Percentiles rank a stretch among this genome's conserved stretches.
Conservation (phyloP, 2,329 filamentous ascomycete genomes). For the Fusarium lateritium region DNA sequence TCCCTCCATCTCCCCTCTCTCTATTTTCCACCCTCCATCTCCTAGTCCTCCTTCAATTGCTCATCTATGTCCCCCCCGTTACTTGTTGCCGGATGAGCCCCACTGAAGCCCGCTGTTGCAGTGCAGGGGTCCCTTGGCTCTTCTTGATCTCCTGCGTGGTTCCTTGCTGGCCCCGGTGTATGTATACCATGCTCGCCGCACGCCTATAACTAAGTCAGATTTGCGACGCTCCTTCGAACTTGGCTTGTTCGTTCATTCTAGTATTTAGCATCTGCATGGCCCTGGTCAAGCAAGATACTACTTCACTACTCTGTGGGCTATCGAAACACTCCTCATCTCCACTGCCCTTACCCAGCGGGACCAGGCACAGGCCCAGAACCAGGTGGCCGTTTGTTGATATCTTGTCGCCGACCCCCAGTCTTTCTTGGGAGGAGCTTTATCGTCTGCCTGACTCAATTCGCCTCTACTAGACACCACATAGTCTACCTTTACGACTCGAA, state of each 20-base stretch:
- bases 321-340: constrained; percentile 30
- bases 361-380: constrained; percentile 24
- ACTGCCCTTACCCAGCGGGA: constrained; percentile 42
- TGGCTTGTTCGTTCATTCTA: constrained; percentile 16
- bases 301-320: constrained; percentile 19
- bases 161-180: constrained; percentile 44
- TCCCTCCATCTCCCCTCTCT: constrained; percentile 23
- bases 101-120: constrained; percentile 46
- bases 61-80: constrained; percentile 29
- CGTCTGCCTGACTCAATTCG: constrained; percentile 37
- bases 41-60: constrained; percentile 24
- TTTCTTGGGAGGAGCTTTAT: constrained; percentile 21
- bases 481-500: constrained; percentile 24
- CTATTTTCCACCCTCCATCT: constrained; percentile 24
- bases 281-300: constrained; percentile 27
- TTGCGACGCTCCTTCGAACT: constrained; percentile 38
- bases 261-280: constrained; percentile 44
- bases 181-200: constrained; percentile 41
- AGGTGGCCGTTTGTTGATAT: constrained; percentile 36
- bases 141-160: constrained; percentile 47
- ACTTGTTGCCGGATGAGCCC: constrained; percentile 43
- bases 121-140: constrained; percentile 43
- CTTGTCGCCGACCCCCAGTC: constrained; percentile 31
- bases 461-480: constrained; percentile 29
- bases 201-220: constrained; percentile 47